phyloP scores from a whole-genome alignment of 257 asterid species.

The Ophiorrhiza pumila region DNA sequence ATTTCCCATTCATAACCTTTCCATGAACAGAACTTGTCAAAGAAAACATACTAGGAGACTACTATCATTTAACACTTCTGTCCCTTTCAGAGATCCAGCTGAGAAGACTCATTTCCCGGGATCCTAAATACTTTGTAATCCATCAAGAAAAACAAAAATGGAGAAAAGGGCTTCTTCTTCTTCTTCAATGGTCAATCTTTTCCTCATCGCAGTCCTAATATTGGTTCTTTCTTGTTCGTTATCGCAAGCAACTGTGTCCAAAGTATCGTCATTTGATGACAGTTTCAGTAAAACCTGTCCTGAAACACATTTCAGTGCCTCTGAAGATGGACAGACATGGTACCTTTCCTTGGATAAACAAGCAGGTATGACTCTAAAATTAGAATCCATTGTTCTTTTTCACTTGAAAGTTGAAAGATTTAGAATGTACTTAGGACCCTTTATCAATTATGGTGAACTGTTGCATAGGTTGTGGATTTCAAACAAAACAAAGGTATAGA shows the following conservation, averaged over 20 bases:
- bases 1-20: slow-evolving; percentile 19
- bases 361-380: slow-evolving; percentile 45
- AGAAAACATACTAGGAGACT: background rate
- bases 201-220: slow-evolving; percentile 29
- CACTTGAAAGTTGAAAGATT: background rate
- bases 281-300: slow-evolving; percentile 81
- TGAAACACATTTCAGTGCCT: slow-evolving; percentile 68
- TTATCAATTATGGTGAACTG: background rate
- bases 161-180: slow-evolving; percentile 36
- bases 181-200: slow-evolving; percentile 26
- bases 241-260: slow-evolving; percentile 33
- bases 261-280: slow-evolving; percentile 48
- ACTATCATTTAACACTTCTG: slow-evolving; percentile 11
- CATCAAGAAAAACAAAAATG: slow-evolving; percentile 27
- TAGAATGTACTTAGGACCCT: background rate
- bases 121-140: background rate
- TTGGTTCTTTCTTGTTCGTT: slow-evolving; percentile 20
- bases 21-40: slow-evolving; percentile 17
- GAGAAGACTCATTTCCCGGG: slow-evolving; percentile 7
- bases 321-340: slow-evolving; percentile 94
- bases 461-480: slow-evolving; percentile 74
- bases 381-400: background rate
- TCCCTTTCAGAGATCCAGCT: slow-evolving; percentile 24
- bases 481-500: slow-evolving; percentile 73
- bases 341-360: slow-evolving; percentile 61